Base-by-base conservation (phyloP, 176 grass and related monocot species). In the Zoysia pacifica region DNA sequence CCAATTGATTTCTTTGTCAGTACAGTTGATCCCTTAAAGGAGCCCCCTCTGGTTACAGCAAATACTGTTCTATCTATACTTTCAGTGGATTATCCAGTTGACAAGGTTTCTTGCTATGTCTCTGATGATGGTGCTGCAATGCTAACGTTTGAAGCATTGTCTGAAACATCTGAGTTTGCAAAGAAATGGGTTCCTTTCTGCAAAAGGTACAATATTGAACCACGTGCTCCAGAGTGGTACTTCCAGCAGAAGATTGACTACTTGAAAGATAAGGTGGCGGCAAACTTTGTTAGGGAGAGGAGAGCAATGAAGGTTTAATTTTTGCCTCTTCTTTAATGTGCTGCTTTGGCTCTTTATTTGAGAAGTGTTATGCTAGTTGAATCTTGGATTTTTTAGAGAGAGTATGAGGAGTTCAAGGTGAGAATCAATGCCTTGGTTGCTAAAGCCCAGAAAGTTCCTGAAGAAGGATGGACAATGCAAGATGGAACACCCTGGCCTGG, bases 401-500 rank as follows among this genome's bases (percentile, higher is more conserved):
- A 93, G 37, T 97, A 97, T 10, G 93, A 97, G 81, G 93, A 97
- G 70, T 97, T 93, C 71, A 97, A 97, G 78, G 86, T 97, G 64
- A 86, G 93, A 74, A 97, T 97, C 66, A 97, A 97, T 89, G 90
- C 90, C 6, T 82, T 97, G 86, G 93, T 97, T 89, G 90, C 90
- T 10, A 97, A 97, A 84, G 90, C 93, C 48, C 81, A 97, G 56
- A 97, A 97, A 35, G 90, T 91, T 60, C 93, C 93, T 0, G 93
- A 97, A 84, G 93, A 97, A 97, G 93, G 93, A 54, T 97, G 93
- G 93, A 97, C 90, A 38, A 97, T 97, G 93, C 93, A 97, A 67
- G 93, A 93, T 69, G 93, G 93, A 83, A 97, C 90, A 52, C 86
- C 86, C 52, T 97, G 93, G 93, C 93, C 93, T 74, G 93, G 93